Conservation (phyloP, 1,284 basidiomycete species). For the Rhodotorula sp. region DNA sequence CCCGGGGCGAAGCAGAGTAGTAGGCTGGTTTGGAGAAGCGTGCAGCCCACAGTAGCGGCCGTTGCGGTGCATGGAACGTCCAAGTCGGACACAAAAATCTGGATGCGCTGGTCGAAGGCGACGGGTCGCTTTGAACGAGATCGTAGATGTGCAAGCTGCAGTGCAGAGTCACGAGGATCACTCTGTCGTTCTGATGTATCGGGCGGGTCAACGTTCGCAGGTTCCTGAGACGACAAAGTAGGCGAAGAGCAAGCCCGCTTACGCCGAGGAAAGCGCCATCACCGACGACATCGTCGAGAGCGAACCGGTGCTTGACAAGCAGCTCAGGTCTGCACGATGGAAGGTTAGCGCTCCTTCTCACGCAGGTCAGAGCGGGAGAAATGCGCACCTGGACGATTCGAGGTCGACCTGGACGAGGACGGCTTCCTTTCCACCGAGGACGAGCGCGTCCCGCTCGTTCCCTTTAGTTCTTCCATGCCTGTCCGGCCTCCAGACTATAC, state of each 20-base stretch:
- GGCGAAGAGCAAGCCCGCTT: not conserved
- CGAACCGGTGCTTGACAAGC: not conserved
- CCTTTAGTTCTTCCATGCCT: too few relatives aligned
- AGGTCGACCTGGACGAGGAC: constrained; percentile 5
- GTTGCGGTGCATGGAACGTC: constrained; percentile 17
- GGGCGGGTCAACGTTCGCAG: not conserved
- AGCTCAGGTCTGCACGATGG: not conserved
- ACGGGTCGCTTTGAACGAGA: not conserved
- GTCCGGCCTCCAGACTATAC: not conserved
- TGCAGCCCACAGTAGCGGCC: constrained; percentile 21
- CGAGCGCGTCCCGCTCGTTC: not conserved
- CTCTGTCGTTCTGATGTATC: not conserved
- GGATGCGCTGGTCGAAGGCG: not conserved
- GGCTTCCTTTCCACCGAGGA: constrained; percentile 28
- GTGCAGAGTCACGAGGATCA: constrained; percentile 26
- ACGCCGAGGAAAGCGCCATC: constrained; percentile 26
- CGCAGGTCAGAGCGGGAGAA: too few relatives aligned
- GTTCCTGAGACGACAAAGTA: not conserved
- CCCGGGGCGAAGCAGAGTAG: accelerated
- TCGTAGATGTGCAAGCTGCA: constrained; percentile 13
- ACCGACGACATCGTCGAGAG: constrained; percentile 18
- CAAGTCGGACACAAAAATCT: not conserved
- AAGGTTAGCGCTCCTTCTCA: not conserved
- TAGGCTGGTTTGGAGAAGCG: constrained; percentile 17
- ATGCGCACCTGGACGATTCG: not conserved